Base-by-base conservation (phyloP, 1,284 basidiomycete genomes). In the Wolfiporia cocos region DNA sequence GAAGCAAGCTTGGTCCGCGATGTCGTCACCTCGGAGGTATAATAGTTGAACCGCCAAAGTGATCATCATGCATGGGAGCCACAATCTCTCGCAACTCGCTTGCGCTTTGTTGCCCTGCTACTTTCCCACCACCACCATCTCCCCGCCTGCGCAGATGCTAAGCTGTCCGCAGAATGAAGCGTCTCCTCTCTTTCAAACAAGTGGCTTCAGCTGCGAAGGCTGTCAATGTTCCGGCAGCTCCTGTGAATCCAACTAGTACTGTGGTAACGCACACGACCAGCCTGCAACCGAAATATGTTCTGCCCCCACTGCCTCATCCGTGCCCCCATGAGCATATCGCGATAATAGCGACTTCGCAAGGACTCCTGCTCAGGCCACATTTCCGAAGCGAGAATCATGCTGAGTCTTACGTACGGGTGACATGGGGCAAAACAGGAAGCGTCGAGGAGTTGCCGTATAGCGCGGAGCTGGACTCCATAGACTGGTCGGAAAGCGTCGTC, bases 271-370 rank as follows among this genome's bases (percentile, higher is more conserved):
- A 61, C 44, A 52, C 53, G 37, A 61, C 54, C 51, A 64, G 51
- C 50, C 49, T 86, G n/a, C 77, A 75, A 37, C 83, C 81, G 2
- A 79, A 74, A 60, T 72, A 76, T 48, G 61, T 71, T 41, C 66
- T 85, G 20, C 80, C 84, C 3, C 73, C 86, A 1, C 59, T 84
- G 6, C 81, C 81, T 11, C 82, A 87, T 56, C 85, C 85, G 20
- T 75, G 73, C 52, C 83, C 86, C 6, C 67, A 88, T 55, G 76
- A 81, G 40, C 69, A 78, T 48, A 74, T 90, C 28, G 71, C 73
- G 6, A 47, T 89, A 22, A 57, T 80, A 33, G 71, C 70, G 3
- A 73, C 79, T 0, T 56, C 66, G 12, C 67, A 75, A n/a, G 85
- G 82, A 10, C 66, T 90, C 12, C 53, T 86, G 30, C 64, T 89